Evolutionary conservation across 2,329 filamentous ascomycete genomes (phyloP), one percentile per base, ranked within the genome.

Genomic region (Blastomyces parvus): DNA sequence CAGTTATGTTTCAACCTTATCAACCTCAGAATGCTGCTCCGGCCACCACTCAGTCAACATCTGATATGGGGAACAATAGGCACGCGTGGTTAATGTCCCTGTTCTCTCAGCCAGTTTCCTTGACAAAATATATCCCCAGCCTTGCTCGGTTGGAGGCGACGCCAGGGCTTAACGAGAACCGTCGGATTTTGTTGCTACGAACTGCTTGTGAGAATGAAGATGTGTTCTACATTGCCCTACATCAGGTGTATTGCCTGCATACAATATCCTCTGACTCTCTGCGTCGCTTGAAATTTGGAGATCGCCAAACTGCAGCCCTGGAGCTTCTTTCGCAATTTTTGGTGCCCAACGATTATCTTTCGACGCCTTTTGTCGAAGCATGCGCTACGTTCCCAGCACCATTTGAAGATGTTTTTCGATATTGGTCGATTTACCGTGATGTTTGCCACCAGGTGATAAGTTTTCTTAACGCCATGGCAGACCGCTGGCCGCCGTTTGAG

Each of bases 231-330:
- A 68, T 91, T 59, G 78, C 81, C 6, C 71, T 89, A 14, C 87
- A 89, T 70, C 87, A 89, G 69, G 64, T 88, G 1, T 86, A 84
- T 71, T 88, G 86, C 69, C 69, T 82, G 25, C 84, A 82, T 80
- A 80, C 79, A 3, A 71, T 77, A 22, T 74, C 72, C 0, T 61
- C 67, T 1, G 65, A 70, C 5, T 19, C 22, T 2, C 69, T 82
- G 4, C 73, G 60, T 14, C 65, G 79, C 2, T 69, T 80, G 14
- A 72, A 74, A 1, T 70, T 77, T 56, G 67, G 77, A 3, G 64
- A 65, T n/a, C 59, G 66, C 5, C 65, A 74, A 13, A 64, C 64
- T 8, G 52, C 65, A 60, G 75, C 75, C 0, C 70, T 79, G 38
- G 64, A 64, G 13, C 67, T 79, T 17, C 65, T 85, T 36, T 71